phyloP scores from a whole-genome alignment of 2,329 filamentous ascomycete species.

The Cladosporium sp. region DNA sequence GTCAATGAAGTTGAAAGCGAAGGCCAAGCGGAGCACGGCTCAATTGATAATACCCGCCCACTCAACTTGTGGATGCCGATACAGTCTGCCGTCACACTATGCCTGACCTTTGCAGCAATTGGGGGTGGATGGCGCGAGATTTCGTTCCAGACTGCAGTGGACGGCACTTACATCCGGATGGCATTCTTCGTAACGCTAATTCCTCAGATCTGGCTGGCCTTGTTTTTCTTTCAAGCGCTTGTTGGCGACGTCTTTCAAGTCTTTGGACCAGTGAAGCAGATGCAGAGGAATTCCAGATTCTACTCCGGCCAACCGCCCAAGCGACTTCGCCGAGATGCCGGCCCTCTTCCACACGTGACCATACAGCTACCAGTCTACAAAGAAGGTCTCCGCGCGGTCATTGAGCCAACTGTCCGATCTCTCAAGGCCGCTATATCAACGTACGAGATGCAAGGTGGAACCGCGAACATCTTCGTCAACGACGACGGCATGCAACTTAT shows the following conservation, averaged over 20 bases:
- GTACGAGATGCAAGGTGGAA: slow-evolving; percentile 54
- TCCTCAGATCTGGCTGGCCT: slow-evolving; percentile 54
- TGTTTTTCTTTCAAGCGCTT: slow-evolving; percentile 49
- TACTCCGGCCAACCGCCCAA: slow-evolving; percentile 40
- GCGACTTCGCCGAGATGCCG: slow-evolving; percentile 33
- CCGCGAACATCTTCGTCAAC: slow-evolving; percentile 64
- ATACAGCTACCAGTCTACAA: slow-evolving; percentile 41
- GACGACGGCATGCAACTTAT: slow-evolving; percentile 65
- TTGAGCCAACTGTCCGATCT: slow-evolving; percentile 35
- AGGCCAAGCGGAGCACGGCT: slow-evolving; percentile 34
- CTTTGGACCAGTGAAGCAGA: slow-evolving; percentile 41
- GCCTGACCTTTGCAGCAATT: slow-evolving; percentile 49
- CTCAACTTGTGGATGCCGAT: slow-evolving; percentile 49
- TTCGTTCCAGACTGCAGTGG: slow-evolving; percentile 51
- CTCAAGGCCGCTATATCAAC: slow-evolving; percentile 44
- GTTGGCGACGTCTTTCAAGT: slow-evolving; percentile 38
- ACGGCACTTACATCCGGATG: slow-evolving; percentile 50
- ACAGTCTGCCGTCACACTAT: slow-evolving; percentile 50
- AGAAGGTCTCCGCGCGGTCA: slow-evolving; percentile 36
- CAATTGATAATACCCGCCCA: slow-evolving; percentile 32
- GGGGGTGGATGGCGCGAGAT: slow-evolving; percentile 54
- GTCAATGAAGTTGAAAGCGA: slow-evolving; percentile 30
- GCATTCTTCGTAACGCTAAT: slow-evolving; percentile 50
- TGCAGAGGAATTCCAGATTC: slow-evolving; percentile 42
- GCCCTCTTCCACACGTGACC: slow-evolving; percentile 51